Base-by-base conservation (phyloP, 1,284 basidiomycete genomes). In the Testicularia cyperi region DNA sequence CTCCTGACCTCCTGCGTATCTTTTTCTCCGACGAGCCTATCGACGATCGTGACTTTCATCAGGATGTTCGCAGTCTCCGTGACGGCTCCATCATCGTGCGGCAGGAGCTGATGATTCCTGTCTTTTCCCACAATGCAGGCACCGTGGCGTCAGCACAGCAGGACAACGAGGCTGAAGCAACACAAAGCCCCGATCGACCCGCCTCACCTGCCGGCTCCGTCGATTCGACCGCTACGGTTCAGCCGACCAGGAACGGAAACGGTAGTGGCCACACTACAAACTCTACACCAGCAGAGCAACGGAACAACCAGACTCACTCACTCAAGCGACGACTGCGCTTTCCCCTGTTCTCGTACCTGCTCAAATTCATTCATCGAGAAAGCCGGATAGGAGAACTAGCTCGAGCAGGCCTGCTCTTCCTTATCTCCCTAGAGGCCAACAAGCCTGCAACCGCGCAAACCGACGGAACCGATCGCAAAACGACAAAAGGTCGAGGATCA, bases 331-430 rank as follows among this genome's bases (percentile, higher is more conserved):
- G 54, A 12, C 39, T 63, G 3, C 52, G 63, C 10, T 72, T 72
- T 30, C 68, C 70, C 2, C 58, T 72, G 24, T 96, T 97, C 81
- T 90, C 92, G 63, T 95, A 95, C 72, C 85, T 98, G 25, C 84
- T 97, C 15, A 89, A 92, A 3, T 97, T 92, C 72, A 88, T 92
- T 16, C 94, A 97, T 74, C 84, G 92, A 40, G 92, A 97, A 79
- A 91, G 91, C 21, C 84, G 87, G 23, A 91, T 90, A 21, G 94
- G 94, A 13, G 92, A 96, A 74, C 89, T 90, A 70, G 91, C 94
- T 4, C 84, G 94, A 9, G 90, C 90, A 4, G 94, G 92, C 7
- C 79, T 97, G 24, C 79, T 94, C 13, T 91, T 94, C 77, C 82
- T 97, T 32, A 88, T 97, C 83, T 91, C 95, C 69, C 87, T 96